Evolutionary conservation across 352 stramenopile species (phyloP).

Genomic region (Phytophthora colocasiae): DNA sequence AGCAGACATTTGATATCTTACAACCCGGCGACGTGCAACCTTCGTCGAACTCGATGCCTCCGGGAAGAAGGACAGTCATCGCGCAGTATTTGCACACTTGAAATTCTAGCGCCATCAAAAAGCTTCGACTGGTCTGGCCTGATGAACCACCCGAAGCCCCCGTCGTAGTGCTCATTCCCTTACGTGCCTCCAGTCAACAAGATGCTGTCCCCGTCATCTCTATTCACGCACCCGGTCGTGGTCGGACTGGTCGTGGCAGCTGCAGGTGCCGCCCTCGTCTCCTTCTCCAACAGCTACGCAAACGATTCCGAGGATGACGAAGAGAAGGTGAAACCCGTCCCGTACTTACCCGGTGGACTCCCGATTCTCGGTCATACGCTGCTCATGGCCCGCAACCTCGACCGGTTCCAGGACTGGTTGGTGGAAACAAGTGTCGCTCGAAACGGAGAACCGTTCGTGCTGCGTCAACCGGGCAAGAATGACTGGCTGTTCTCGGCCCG

Average conservation of each 20-base stretch:
- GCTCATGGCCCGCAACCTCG: constrained; percentile 34
- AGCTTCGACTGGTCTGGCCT: constrained; percentile 5
- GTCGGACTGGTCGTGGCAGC: constrained; percentile 31
- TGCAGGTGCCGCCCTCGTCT: constrained; percentile 17
- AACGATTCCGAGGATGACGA: constrained; percentile 12
- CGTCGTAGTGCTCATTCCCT: constrained; percentile 16
- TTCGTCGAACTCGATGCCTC: background rate
- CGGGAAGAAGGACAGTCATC: constrained; percentile 3
- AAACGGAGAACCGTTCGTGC: constrained; percentile 33
- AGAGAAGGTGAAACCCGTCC: constrained; percentile 15
- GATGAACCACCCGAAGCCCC: background rate
- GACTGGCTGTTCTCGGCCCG: constrained; percentile 48
- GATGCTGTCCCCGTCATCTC: constrained; percentile 31
- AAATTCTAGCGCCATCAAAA: constrained; percentile 24
- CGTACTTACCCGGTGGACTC: constrained; percentile 34
- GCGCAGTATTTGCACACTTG: background rate
- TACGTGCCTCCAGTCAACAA: constrained; percentile 26
- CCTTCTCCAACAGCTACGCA: constrained; percentile 19
- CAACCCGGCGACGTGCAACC: background rate
- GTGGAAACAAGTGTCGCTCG: constrained; percentile 39
- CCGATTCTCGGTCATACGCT: constrained; percentile 43
- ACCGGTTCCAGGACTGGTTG: constrained; percentile 51
- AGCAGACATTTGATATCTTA: too few species aligned
- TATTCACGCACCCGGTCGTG: constrained; percentile 30
- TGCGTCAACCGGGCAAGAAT: constrained; percentile 52